Base-by-base conservation (phyloP, 805 yeast species). In the Candida alai region DNA sequence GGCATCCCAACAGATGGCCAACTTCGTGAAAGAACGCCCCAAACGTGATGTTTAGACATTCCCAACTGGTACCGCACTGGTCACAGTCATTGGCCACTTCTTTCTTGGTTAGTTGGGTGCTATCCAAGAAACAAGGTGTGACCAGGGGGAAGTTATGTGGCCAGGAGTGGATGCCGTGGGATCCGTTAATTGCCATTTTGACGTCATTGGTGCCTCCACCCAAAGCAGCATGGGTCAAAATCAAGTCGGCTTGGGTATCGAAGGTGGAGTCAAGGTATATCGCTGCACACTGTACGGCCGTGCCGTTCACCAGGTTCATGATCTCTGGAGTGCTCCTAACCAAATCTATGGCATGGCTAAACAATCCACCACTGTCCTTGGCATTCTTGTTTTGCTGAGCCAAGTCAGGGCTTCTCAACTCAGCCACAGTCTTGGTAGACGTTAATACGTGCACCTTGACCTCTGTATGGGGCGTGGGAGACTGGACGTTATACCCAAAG, bases 21-120 rank as follows among this genome's bases (percentile, higher is more conserved):
- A 90, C 81, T 54, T 90, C 97, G 57, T 90, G 97, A 82, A 89
- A 70, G 48, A 88, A 89, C 0, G 97, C 97, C 28, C 98, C 97
- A 47, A 85, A 53, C 1, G 96, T 85, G 23, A 90, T 73, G 40
- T 84, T 82, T 28, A 84, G 60, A 49, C 94, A 84, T 58, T 90
- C 97, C 96, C 96, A 93, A 36, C 81, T 73, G 1, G 94, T 73
- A 0, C 93, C 84, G 55, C 95, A 83, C 52, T 89, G 83, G 47
- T 77, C 74, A 44, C 81, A 68, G 56, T 93, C 98, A 56, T 93
- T 88, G 8, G 95, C 96, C n/a, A 90, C 96, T 39, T 84, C 84
- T 2, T 53, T 53, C 1, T 67, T 73, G 35, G 78, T 73, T 6
- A 84, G 65, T 11, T 52, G 69, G 0, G 93, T 82, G n/a, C 71